phyloP scores from a whole-genome alignment of 768 basidiomycete genomes.

The Lanmaoa rubissima region DNA sequence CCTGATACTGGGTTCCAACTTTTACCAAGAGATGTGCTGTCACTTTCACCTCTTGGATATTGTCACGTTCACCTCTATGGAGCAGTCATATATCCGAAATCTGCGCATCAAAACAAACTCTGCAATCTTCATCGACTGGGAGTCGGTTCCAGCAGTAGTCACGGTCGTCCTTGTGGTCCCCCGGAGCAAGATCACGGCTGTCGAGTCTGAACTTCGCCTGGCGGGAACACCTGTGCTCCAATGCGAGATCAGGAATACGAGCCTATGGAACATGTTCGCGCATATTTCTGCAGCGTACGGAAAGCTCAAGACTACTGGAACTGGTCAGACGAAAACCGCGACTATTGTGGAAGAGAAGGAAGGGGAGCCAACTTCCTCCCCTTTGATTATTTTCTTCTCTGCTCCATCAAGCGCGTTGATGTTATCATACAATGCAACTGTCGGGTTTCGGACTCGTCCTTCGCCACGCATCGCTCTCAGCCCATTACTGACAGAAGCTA shows the following conservation, averaged over 20 bases:
- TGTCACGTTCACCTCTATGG: slow-evolving; percentile 29
- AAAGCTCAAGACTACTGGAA: slow-evolving; percentile 16
- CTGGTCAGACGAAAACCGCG: slow-evolving; percentile 17
- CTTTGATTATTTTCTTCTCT: slow-evolving; percentile 28
- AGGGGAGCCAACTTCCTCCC: slow-evolving; percentile 15
- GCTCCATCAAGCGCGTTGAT: slow-evolving; percentile 18
- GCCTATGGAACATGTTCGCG: slow-evolving; percentile 18
- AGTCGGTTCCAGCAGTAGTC: slow-evolving; percentile 29
- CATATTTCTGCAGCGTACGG: slow-evolving; percentile 24
- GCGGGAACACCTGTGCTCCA: slow-evolving; percentile 24
- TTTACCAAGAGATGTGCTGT: slow-evolving; percentile 47
- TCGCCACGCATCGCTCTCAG: slow-evolving; percentile 5
- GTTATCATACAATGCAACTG: slow-evolving; percentile 6
- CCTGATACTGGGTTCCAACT: slow-evolving; percentile 27
- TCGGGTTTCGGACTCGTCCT: slow-evolving; percentile 22
- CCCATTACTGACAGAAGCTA: slow-evolving; percentile 6
- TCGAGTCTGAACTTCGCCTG: slow-evolving; percentile 24
- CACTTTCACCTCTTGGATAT: slow-evolving; percentile 44
- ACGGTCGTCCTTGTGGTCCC: slow-evolving; percentile 35
- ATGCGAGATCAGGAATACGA: slow-evolving; percentile 22
- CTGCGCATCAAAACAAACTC: slow-evolving; percentile 5
- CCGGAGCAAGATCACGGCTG: slow-evolving; percentile 18
- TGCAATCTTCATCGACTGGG: slow-evolving; percentile 32
- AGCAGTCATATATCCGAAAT: slow-evolving; percentile 8
- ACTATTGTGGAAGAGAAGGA: slow-evolving; percentile 18